Base-by-base conservation (phyloP, 1,284 basidiomycete genomes). In the Marasmius sp. region DNA sequence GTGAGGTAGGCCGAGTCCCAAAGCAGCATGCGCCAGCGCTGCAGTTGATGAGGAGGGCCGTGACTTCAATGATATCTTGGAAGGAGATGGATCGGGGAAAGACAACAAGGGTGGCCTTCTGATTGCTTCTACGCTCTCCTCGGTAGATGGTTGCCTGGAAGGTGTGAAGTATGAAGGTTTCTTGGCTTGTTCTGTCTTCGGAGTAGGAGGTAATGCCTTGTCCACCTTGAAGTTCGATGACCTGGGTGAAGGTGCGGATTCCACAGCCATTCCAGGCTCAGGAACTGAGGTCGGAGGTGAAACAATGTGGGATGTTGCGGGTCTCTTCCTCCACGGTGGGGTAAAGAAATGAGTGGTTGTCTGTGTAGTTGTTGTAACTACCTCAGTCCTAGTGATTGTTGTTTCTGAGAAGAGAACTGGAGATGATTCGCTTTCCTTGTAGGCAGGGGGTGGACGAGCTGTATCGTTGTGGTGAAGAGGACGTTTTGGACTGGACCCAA, bases 181-280 rank as follows among this genome's bases (percentile, higher is more conserved):
- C 41, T 54, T 27, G 37, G 49, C 38, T 16, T 62, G 45, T 41
- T 75, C 73, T 34, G 71, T 71, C 37, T 73, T 68, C 16, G 89
- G 90, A 1, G 82, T 87, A 2, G 87, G 87, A 50, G 89, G 89
- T 27, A 91, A 81, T 11, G 84, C 85, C 71, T 91, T 91, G 67
- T 91, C 83, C 43, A 82, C 69, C 60, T 74, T 68, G 39, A 76
- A 65, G n/a, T 71, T 70, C 49, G 64, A 71, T 54, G 61, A 66
- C 45, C 58, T 70, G 34, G 63, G 49, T 55, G 36, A 50, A 47
- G 58, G 52, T 57, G 64, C 27, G 39, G 64, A 54, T 59, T 63
- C 56, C 14, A 27, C 54, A 33, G 18, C 34, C 41, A 48, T 47
- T 11, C 12, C 22, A 36, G 12, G 14, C 22, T 61, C 9, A 10